phyloP scores from a whole-genome alignment of 306 rosid species.

The Medicago lupulina region DNA sequence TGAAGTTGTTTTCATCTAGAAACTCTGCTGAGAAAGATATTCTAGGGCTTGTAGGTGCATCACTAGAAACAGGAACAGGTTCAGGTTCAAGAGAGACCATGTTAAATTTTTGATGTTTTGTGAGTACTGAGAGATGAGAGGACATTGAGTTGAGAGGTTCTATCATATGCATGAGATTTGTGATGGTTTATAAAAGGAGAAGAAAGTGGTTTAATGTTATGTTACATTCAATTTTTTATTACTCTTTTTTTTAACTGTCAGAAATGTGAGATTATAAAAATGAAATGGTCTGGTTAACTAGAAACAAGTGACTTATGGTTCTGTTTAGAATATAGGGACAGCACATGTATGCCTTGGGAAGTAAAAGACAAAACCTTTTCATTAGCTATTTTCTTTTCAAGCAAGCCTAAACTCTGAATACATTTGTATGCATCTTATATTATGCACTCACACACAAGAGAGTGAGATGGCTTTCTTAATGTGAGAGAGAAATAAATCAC shows the following conservation, averaged over 20 bases:
- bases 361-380: conserved; percentile 70
- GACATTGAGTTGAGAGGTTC: conserved; percentile 29
- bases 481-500: not conserved
- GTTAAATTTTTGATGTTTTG: conserved; percentile 35
- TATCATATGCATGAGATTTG: conserved; percentile 58
- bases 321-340: conserved; percentile 74
- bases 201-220: conserved; percentile 41
- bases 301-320: conserved; percentile 69
- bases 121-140: conserved; percentile 32
- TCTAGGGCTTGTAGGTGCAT: conserved; percentile 75
- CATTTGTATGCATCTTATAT: conserved; percentile 7
- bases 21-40: conserved; percentile 95
- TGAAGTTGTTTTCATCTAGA: conserved; percentile 88
- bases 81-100: conserved; percentile 68
- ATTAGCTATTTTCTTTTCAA: conserved; percentile 44
- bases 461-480: not conserved
- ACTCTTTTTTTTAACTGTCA: conserved; percentile 47
- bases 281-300: conserved; percentile 68
- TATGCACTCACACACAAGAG: not conserved
- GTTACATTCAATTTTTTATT: conserved; percentile 44
- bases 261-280: conserved; percentile 75
- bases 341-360: conserved; percentile 86
- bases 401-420: conserved; percentile 31
- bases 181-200: conserved; percentile 56
- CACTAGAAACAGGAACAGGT: conserved; percentile 51